Base-by-base conservation (phyloP, 2,329 filamentous ascomycete species). In the Nemania sp. region DNA sequence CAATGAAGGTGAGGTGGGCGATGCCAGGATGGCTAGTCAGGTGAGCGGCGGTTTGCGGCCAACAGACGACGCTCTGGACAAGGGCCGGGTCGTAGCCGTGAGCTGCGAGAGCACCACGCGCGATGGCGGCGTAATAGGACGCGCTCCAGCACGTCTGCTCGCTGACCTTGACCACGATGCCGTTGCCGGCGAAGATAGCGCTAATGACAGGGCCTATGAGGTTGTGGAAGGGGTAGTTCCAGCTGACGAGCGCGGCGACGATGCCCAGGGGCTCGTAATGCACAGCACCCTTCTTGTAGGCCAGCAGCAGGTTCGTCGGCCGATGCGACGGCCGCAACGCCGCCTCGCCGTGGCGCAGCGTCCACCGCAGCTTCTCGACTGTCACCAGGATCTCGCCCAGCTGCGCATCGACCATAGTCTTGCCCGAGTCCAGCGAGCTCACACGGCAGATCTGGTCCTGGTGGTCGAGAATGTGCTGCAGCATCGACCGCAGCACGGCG, bases 181-280 rank as follows among this genome's bases (percentile, higher is more conserved):
- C 90, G 69, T 97, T 97, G 41, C 94, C 94, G 12, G 92, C 81
- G 70, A 97, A 97, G 45, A 97, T 81, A 14, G 90, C 86, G 62
- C 90, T 92, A 68, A 97, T 95, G 61, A 97, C 82, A 12, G 93
- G 94, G 0, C 90, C 91, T 41, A 97, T 83, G 59, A 97, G 79
- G 73, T 99, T 99, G 76, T 99, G 94, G 73, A 97, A 96, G 39
- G 90, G 86, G 70, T 91, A 97, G 76, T 99, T 99, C 94, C 94
- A 99, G 68, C 89, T 94, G 37, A 99, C 91, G 47, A 93, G 87
- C 15, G 94, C 93, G 9, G 91, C 88, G 5, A 99, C 90, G 30
- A 99, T 91, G 14, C 94, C 94, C 17, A 97, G 77, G 12, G 94
- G 93, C 73, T 99, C 92, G 72, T 96, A 99, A 44, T 82, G 77